Evolutionary conservation across 441 rosid species (phyloP).

Genomic region (Isatis lusitanica): DNA sequence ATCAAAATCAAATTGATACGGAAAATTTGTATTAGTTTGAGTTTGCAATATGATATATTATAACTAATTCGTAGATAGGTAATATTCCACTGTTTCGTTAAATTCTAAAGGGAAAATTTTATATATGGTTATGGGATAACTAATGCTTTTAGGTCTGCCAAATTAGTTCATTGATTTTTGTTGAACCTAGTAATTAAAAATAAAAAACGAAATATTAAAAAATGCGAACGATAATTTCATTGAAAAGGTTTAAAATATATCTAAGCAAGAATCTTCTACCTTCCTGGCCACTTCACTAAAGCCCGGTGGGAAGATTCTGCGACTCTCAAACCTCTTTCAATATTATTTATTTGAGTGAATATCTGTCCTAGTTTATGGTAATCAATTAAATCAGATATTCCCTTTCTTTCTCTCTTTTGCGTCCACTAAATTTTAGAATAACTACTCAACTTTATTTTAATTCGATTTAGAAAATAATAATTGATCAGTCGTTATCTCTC

Average conservation of each 20-base stretch:
- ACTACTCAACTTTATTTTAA: conserved; percentile 8
- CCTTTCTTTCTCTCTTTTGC: conserved; percentile 29
- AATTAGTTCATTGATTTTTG: not conserved
- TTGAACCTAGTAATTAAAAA: not conserved
- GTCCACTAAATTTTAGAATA: conserved; percentile 36
- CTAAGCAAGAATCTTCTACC: conserved; percentile 70
- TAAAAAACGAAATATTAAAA: not conserved
- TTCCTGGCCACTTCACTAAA: conserved; percentile 84
- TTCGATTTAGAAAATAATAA: not conserved
- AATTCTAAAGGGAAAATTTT: not conserved
- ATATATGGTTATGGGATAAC: not conserved
- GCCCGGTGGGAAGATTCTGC: conserved; percentile 78
- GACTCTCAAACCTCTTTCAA: conserved; percentile 46
- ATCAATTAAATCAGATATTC: conserved; percentile 28
- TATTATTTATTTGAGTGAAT: conserved; percentile 20
- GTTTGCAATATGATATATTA: not conserved
- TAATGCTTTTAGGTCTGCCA: not conserved
- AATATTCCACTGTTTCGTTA: not conserved
- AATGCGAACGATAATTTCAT: not conserved
- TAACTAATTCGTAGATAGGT: not conserved
- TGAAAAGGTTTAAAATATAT: conserved; percentile 4
- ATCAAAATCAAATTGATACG: not conserved
- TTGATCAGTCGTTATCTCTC: conserved; percentile 17
- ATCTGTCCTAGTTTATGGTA: conserved; percentile 26
- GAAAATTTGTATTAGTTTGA: not conserved